Base-by-base conservation (phyloP, 805 yeast genomes). In the Candida manassasensis region DNA sequence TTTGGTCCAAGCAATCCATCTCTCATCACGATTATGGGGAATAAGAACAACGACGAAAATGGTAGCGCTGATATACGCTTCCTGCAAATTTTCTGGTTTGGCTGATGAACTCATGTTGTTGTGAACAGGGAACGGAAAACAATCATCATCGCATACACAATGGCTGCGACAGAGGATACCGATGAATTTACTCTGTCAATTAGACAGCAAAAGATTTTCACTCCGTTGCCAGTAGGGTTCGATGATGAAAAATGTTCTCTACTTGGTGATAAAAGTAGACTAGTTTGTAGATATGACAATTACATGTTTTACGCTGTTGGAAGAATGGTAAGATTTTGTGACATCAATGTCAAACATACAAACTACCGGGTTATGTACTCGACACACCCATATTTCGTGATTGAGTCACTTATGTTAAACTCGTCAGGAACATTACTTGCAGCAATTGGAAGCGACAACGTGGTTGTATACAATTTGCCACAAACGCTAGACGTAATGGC, bases 351-450 rank as follows among this genome's bases (percentile, higher is more conserved):
- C 3, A 38, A 32, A 17, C 38, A 47, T 1, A 38, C 39, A 6
- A 47, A 46, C 28, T 63, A 53, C 45, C 42, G 44, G 26, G 18
- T 55, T 10, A 35, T 63, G 14, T 12, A 32, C 19, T 13, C 22
- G 4, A 13, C 8, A 11, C 43, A 44, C 11, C 35, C 41, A 11
- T 18, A 19, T 4, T 61, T 59, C 38, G 51, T 50, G 13, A 63
- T 72, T 19, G 39, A 44, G 3, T 54, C 56, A 0, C 33, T 75
- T 14, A 46, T 47, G 14, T 38, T 70, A 35, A 75, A 75, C 47
- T 37, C 47, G 4, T 48, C 63, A 24, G 76, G 71, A 3, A 57
- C 67, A 0, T 50, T 67, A 4, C 39, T 76, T 33, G 77, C 75
- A 2, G 45, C 63, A 3, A 51, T 61, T n/a, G 67, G 72, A 4